phyloP scores from a whole-genome alignment of 257 asterid species.

The Solanum microdontum region DNA sequence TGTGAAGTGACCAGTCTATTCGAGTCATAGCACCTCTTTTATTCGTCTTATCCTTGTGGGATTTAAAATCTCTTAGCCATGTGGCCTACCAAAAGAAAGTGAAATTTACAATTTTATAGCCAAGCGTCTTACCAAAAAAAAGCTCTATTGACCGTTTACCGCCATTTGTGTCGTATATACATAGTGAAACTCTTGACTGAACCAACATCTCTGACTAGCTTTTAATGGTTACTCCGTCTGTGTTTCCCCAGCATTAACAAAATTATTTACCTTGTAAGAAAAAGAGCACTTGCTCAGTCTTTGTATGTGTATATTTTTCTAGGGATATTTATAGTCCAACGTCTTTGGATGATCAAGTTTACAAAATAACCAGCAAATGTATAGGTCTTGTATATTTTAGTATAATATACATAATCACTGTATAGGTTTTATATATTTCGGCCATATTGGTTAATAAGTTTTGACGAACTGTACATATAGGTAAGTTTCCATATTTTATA shows the following conservation, averaged over 20 bases:
- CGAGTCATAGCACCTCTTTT: neutral
- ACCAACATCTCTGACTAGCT: neutral
- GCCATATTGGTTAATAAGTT: neutral
- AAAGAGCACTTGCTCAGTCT: neutral
- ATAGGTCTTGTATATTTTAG: neutral
- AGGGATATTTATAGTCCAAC: neutral
- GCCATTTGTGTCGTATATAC: neutral
- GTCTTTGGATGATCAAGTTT: neutral
- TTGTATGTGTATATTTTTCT: neutral
- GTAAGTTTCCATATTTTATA: neutral
- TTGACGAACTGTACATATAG: neutral
- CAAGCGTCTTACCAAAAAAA: neutral
- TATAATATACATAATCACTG: neutral
- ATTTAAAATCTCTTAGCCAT: neutral
- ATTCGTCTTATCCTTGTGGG: neutral
- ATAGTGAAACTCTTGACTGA: neutral
- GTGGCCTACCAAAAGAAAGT: neutral
- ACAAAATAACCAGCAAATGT: neutral
- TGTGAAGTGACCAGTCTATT: neutral
- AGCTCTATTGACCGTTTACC: neutral
- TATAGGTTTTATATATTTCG: neutral
- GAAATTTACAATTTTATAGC: neutral
- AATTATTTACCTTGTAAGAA: neutral
- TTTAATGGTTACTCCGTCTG: neutral
- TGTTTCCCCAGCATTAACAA: neutral